phyloP scores from a whole-genome alignment of 2,329 filamentous ascomycete genomes.

The Fusarium sp. region DNA sequence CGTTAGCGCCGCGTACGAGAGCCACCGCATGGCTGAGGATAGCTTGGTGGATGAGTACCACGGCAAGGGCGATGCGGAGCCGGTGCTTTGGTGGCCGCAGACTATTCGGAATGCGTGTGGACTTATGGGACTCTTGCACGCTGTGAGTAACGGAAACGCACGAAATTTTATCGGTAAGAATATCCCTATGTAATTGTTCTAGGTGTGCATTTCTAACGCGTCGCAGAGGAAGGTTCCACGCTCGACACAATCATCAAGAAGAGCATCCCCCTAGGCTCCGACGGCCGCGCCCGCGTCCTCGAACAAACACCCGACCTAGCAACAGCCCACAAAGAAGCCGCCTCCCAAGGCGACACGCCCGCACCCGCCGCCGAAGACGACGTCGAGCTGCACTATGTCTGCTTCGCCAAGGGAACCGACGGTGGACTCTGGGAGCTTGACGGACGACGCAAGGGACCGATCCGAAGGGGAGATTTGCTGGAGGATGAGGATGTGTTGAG shows the following conservation, averaged over 20 bases:
- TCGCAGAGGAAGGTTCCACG: conserved; percentile 61
- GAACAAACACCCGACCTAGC: conserved; percentile 83
- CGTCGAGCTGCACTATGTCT: conserved; percentile 96
- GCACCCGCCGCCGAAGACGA: conserved; percentile 83
- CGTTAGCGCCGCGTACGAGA: conserved; percentile 82
- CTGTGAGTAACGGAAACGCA: conserved; percentile 80
- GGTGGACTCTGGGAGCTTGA: conserved; percentile 73
- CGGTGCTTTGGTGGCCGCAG: conserved; percentile 93
- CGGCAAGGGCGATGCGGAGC: conserved; percentile 75
- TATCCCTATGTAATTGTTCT: too few relatives aligned
- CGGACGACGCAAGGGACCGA: conserved; percentile 68
- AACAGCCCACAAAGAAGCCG: conserved; percentile 81
- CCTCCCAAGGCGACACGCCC: conserved; percentile 79
- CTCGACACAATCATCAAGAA: conserved; percentile 74
- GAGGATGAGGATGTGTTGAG: conserved; percentile 78
- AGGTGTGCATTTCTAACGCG: conserved; percentile 3
- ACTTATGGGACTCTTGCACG: conserved; percentile 88
- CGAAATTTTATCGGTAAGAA: conserved; percentile 67
- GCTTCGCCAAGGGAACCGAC: conserved; percentile 83
- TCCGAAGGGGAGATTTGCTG: conserved; percentile 65
- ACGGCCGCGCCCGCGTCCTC: conserved; percentile 76
- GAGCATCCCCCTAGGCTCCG: conserved; percentile 77
- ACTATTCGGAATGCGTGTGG: conserved; percentile 96
- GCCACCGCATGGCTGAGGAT: conserved; percentile 80
- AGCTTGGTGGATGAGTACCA: conserved; percentile 70